phyloP scores from a whole-genome alignment of 1,139 yeast genomes.

The Yamadazyma diospyri region DNA sequence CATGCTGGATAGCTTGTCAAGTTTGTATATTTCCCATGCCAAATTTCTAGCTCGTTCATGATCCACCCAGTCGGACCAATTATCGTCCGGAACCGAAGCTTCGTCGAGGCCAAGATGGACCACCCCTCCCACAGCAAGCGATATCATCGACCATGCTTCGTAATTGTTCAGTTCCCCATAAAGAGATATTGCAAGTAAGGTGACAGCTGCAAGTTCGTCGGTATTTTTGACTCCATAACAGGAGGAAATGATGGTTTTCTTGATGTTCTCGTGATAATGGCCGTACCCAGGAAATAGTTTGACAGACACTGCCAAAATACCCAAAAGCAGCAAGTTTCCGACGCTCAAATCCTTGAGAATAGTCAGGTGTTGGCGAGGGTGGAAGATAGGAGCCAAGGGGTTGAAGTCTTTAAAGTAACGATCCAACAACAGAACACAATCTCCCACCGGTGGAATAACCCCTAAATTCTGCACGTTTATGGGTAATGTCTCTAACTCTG shows the following conservation, averaged over 20 bases:
- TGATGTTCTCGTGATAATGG: slow-evolving; percentile 9
- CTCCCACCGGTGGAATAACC: slow-evolving; percentile 11
- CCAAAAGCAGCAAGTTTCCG: slow-evolving; percentile 11
- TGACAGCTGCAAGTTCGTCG: slow-evolving; percentile 22
- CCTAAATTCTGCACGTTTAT: neutral
- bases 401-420: slow-evolving; percentile 14
- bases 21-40: slow-evolving; percentile 25
- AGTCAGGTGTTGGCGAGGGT: slow-evolving; percentile 9
- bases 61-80: slow-evolving; percentile 20
- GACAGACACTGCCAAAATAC: slow-evolving; percentile 11
- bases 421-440: slow-evolving; percentile 12
- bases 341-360: slow-evolving; percentile 8
- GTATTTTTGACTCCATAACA: slow-evolving; percentile 21
- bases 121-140: slow-evolving; percentile 15
- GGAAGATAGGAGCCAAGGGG: slow-evolving; percentile 17
- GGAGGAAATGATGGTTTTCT: slow-evolving; percentile 16
- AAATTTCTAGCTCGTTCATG: slow-evolving; percentile 20
- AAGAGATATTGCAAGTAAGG: slow-evolving; percentile 23
- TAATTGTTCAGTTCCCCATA: slow-evolving; percentile 22
- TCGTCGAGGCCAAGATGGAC: slow-evolving; percentile 13
- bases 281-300: slow-evolving; percentile 9
- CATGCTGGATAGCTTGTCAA: slow-evolving; percentile 18
- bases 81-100: slow-evolving; percentile 5
- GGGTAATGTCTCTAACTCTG: neutral
- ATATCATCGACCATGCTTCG: slow-evolving; percentile 26